Base-by-base conservation (phyloP, 768 basidiomycete genomes). In the Rhodotorula diobovata region DNA sequence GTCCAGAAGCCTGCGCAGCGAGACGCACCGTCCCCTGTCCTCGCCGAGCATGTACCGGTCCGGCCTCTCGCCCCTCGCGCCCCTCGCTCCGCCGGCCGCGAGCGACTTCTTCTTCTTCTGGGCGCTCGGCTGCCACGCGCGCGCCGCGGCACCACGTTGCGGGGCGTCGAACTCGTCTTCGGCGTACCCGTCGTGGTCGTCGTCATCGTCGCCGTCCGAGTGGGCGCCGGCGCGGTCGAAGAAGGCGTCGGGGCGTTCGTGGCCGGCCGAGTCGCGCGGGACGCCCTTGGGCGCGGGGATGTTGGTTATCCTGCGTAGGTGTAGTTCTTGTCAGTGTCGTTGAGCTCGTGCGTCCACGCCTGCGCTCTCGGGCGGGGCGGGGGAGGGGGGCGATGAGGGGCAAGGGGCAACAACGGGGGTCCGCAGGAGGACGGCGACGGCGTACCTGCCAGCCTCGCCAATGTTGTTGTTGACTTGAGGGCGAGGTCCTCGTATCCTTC, bases 271-370 rank as follows among this genome's bases (percentile, higher is more conserved):
- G 45, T 75, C 70, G 11, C 78, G 73, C 3, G 68, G 76, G 7
- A 81, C 78, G 50, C 78, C 70, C 7, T 68, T 76, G 12, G 81
- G 81, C 70, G 81, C 80, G 12, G 66, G 50, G 28, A 75, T 72
- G 30, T 79, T 79, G 16, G 81, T 78, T 0, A 76, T 78, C 25
- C 81, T 81, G 73, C 18, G 34, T 10, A 18, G 8, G 1, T 6
- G 11, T 5, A 28, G 10, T n/a, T 21, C 10, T 15, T 46, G 45
- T 46, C 20, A 46, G 45, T 21, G 43, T 18, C 34, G 16, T 5
- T 21, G 4, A 15, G 28, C 1, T 21, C 8, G 32, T 20, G 48
- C 25, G 60, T n/a, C 15, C 12, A 11, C 23, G 50, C 20, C n/a
- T 15, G 56, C 16, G 56, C 8, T 23, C 35, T 30, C 8, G 45